Base-by-base conservation (phyloP, 2,329 filamentous ascomycete species). In the Raffaelea albimanens region DNA sequence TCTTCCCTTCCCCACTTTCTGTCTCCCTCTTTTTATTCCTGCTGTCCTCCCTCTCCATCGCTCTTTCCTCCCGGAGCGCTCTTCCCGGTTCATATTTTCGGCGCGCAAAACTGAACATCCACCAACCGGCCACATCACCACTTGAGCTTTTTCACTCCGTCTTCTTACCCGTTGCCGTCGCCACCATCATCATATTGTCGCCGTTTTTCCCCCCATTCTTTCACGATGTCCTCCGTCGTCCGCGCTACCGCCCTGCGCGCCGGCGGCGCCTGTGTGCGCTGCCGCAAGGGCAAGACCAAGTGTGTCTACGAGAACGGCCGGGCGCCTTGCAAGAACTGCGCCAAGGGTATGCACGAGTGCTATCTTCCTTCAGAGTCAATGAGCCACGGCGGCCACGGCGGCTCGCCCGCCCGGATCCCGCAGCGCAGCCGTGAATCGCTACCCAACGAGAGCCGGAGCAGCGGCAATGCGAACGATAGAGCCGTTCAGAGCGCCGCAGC, bases 231-330 rank as follows among this genome's bases (percentile, higher is more conserved):
- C 48, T 63, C 66, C 43, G 67, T 73, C 53, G 70, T 75, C 58
- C 73, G 76, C 63, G 73, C 73, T 57, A 80, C 76, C 54, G 76
- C 76, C 62, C 73, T 79, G 47, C 70, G 76, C 59, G 76, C 76
- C 61, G 76, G 76, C 59, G 76, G 75, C 57, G 76, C 76, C 57
- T 80, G 76, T 55, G 76, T 80, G 55, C 75, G 76, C 62, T 80
- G 76, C 63, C 75, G 76, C 61, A 80, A 80, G 59, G 76, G 76
- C 64, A 80, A 80, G 63, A 80, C 76, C 45, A 80, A 79, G 57
- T 80, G 76, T 53, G 76, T 80, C 57, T 80, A 80, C 64, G 76
- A 80, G 53, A 79, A 77, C 56, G 76, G 75, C 45, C 69, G 75
- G 59, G 73, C 75, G n/a, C 76, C 76, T 13, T 80, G 76, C 67